Percentiles rank a stretch among this genome's conserved stretches.
Conservation (phyloP, 2,329 filamentous ascomycete genomes). For the Orbilia quercus region DNA sequence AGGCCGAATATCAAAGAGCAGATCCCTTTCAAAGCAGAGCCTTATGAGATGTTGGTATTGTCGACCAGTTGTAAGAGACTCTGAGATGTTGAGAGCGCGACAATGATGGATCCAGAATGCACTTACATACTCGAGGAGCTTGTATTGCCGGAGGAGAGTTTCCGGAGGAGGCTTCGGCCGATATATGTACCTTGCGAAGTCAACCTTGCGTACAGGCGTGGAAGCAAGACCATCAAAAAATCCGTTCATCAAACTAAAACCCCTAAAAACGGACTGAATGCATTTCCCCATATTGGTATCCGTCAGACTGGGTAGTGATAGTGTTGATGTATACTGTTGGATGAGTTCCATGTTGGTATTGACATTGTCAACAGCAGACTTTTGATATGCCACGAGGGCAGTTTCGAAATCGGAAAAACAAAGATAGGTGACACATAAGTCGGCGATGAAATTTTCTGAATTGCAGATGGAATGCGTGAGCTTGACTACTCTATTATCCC, state of each 20-base stretch:
- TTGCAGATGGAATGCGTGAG: conserved; percentile 1
- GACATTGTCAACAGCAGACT: conserved; percentile 10
- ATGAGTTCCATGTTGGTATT: conserved; percentile 36
- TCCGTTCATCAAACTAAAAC: conserved; percentile 29
- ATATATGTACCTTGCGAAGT: conserved; percentile 35
- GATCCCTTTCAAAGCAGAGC: conserved; percentile 27
- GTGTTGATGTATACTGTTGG: conserved; percentile 22
- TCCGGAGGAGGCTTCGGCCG: conserved; percentile 4
- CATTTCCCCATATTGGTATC: conserved; percentile 1
- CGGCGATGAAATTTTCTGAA: conserved; percentile 4
- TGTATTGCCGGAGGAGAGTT: conserved; percentile 21
- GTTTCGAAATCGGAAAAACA: conserved; percentile 44
- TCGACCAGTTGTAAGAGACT: background rate
- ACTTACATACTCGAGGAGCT: conserved; percentile 21
- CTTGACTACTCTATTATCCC: background rate
- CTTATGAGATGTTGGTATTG: conserved; percentile 2
- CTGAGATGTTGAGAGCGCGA: background rate
- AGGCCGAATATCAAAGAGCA: conserved; percentile 35
- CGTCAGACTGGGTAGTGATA: background rate
- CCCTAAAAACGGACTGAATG: conserved; percentile 24
- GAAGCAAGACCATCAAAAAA: conserved; percentile 2
- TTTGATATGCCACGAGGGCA: conserved; percentile 12
- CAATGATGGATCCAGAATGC: conserved; percentile 39
- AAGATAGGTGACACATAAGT: conserved; percentile 27
- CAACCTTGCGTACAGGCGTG: background rate